These are phyloP conservation scores for Biscogniauxia mediterranea DNA, from an alignment of 2,329 filamentous ascomycete genomes.

Conservation along the genomic window DNA sequence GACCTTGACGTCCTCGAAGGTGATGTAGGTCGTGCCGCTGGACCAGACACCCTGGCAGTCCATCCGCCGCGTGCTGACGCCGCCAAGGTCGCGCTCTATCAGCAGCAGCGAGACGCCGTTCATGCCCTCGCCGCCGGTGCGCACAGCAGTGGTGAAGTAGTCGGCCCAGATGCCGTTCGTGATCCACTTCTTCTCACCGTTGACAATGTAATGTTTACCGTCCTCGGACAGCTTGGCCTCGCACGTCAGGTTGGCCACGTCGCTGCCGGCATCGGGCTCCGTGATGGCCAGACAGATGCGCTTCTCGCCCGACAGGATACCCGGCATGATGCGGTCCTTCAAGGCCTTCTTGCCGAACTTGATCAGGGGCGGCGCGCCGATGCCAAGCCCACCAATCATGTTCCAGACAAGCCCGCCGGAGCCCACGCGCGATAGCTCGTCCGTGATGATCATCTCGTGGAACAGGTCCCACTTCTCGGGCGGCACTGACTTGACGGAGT, in stretches of 20 bases:
- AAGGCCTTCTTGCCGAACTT: conserved; percentile 88
- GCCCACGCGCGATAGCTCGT: conserved; percentile 85
- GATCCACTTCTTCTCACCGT: conserved; percentile 99
- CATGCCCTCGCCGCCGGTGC: conserved; percentile 87
- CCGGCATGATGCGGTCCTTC: conserved; percentile 83
- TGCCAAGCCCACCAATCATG: conserved; percentile 92
- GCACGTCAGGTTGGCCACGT: conserved; percentile 93
- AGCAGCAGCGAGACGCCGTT: conserved; percentile 87
- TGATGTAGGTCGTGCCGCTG: conserved; percentile 93
- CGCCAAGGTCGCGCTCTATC: conserved; percentile 80
- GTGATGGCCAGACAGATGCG: conserved; percentile 97
- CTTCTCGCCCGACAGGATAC: conserved; percentile 88
- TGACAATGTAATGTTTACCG: conserved; percentile 98
- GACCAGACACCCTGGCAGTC: conserved; percentile 98
- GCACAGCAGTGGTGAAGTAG: conserved; percentile 96
- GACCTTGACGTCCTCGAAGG: conserved; percentile 98
- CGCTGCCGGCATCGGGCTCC: conserved; percentile 90
- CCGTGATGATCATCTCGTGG: conserved; percentile 94
- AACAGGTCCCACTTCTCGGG: conserved; percentile 96
- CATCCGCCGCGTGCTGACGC: conserved; percentile 92
- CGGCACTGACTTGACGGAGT: conserved; percentile 72
- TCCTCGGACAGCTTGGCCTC: conserved; percentile 94
- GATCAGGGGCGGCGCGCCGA: conserved; percentile 85
- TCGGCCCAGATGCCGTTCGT: conserved; percentile 96
- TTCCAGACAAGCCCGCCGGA: conserved; percentile 97